These are phyloP conservation scores for Xylaria sp. DNA, from an alignment of 2,329 filamentous ascomycete genomes.

Conservation along the genomic window DNA sequence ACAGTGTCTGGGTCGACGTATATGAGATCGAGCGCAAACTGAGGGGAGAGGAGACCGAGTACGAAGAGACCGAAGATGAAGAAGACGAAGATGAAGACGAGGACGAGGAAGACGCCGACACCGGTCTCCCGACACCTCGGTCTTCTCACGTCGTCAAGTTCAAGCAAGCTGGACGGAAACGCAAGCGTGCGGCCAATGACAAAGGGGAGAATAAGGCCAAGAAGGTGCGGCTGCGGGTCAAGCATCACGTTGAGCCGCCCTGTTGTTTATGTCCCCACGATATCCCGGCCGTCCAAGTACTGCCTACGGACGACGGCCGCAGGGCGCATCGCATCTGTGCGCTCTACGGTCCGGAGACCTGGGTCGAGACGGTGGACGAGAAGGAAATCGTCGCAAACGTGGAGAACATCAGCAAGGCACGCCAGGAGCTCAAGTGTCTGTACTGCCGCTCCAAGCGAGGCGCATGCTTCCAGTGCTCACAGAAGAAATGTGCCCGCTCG, in stretches of 20 bases:
- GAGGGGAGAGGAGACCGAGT: constrained; percentile 84
- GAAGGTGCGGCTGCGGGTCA: constrained; percentile 76
- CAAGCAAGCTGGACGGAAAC: constrained; percentile 64
- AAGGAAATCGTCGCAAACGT: constrained; percentile 78
- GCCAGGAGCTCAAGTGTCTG: constrained; percentile 89
- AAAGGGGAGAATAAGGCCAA: constrained; percentile 66
- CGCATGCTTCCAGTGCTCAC: constrained; percentile 96
- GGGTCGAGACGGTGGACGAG: constrained; percentile 72
- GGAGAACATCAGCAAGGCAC: constrained; percentile 80
- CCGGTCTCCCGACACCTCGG: constrained; percentile 74
- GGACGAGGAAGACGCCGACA: constrained; percentile 57
- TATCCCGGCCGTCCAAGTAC: constrained; percentile 76
- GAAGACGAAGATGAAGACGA: constrained; percentile 70
- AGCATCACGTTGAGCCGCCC: constrained; percentile 71
- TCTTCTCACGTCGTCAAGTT: constrained; percentile 71
- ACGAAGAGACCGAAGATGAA: constrained; percentile 75
- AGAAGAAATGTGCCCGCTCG: constrained; percentile 88
- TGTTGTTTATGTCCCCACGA: constrained; percentile 94
- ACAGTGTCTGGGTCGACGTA: constrained; percentile 98
- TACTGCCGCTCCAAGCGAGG: constrained; percentile 93
- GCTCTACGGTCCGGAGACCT: constrained; percentile 89
- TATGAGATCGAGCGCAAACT: constrained; percentile 94
- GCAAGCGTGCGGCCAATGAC: constrained; percentile 58
- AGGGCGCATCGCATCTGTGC: constrained; percentile 89
- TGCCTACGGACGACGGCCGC: constrained; percentile 84